A percentile compares a stretch with the other conserved stretches of the same genome.
Conservation (phyloP, 2,329 filamentous ascomycete species). For the Ophiocordyceps camponoti-saundersi region DNA sequence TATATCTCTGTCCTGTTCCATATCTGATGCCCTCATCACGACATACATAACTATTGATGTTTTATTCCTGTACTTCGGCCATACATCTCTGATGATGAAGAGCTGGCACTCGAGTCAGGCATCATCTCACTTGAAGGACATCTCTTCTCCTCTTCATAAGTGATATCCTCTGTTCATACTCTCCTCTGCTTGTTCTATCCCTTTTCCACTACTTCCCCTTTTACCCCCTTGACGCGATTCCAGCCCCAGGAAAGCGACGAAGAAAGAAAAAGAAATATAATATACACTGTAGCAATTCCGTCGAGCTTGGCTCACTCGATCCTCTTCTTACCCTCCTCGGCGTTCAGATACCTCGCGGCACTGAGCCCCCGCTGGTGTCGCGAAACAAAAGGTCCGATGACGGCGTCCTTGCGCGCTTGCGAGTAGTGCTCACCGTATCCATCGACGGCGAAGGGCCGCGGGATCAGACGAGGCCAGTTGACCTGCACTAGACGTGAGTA, state of each 20-base stretch:
- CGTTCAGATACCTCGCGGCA: slow-evolving; percentile 62
- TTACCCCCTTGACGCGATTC: not conserved
- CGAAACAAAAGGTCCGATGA: slow-evolving; percentile 56
- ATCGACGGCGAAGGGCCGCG: slow-evolving; percentile 69
- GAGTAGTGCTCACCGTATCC: slow-evolving; percentile 75
- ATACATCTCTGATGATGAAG: no score
- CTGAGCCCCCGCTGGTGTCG: slow-evolving; percentile 71
- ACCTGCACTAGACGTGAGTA: slow-evolving; percentile 37
- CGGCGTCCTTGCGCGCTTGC: slow-evolving; percentile 64
- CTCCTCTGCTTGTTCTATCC: not conserved
- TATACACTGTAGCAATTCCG: not conserved
- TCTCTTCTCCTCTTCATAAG: no score
- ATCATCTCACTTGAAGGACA: no score
- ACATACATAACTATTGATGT: not conserved
- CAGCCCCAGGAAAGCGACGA: not conserved
- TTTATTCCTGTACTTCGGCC: not conserved
- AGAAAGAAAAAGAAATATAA: not conserved
- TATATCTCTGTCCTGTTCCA: not conserved
- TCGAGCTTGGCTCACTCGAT: slow-evolving; percentile 67
- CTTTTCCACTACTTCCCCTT: no score
- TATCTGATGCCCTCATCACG: not conserved
- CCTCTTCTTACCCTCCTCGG: slow-evolving; percentile 97
- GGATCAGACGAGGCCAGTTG: slow-evolving; percentile 96
- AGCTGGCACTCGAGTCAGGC: no score
- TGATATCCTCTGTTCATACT: not conserved